Evolutionary conservation across 1,139 yeast genomes (phyloP), one percentile per base, ranked within the genome.

Genomic region (Pichia sp.): DNA sequence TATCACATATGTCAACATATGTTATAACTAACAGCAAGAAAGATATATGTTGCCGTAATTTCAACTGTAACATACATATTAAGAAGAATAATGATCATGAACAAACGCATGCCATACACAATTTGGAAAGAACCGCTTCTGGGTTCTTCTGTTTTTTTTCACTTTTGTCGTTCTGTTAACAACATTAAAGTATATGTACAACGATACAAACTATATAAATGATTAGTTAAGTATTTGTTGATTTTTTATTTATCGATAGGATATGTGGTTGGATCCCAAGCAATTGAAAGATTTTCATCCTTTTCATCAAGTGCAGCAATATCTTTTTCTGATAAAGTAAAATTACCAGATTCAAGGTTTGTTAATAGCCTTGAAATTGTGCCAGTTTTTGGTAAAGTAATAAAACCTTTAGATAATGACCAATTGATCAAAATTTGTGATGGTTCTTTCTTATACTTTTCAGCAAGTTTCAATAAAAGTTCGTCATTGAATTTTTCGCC

Each of bases 381-480:
- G 27, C 69, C 74, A 1, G 88, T 73, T 64, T 85, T 85, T 27
- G 84, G 90, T 53, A 86, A 68, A 11, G 82, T 82, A 39, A 83
- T 71, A 57, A 75, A 79, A 0, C 86, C 86, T 56, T 76, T 76
- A 51, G 68, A 68, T 35, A 64, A 60, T 3, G 71, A 63, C 80
- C 80, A 77, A 45, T 68, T 64, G 36, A 74, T 54, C 48, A 76
- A 59, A 23, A 74, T 65, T 53, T 75, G 76, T 29, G 73, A 77
- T 4, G 73, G 65, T 3, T 70, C 54, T 43, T 66, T 67, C 13
- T 59, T 56, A 48, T 72, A 68, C 55, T 68, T 69, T 42, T 66
- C 53, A 34, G 74, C 73, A 38, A 74, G 51, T 20, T 49, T 63
- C 41, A 64, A 56, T 48, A 81, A 58, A 40, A 68, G 72, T 6